Conservation (phyloP, 768 basidiomycete genomes). For the Ramaria sp. region DNA sequence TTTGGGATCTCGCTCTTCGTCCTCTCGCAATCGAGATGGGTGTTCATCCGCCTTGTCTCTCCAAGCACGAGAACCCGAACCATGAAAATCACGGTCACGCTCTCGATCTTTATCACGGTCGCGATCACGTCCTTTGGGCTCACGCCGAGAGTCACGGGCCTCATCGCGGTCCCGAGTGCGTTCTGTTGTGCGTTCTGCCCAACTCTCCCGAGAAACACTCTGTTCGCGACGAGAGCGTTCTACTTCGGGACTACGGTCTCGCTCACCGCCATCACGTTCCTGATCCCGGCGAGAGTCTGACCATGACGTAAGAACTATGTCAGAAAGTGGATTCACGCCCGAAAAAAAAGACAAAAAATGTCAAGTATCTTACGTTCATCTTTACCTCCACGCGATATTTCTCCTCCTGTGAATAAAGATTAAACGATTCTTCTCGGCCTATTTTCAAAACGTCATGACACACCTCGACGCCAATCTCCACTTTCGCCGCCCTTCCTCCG, state of each 20-base stretch:
- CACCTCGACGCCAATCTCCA: slow-evolving; percentile 83
- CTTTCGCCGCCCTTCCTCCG: slow-evolving; percentile 64
- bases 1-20: background rate
- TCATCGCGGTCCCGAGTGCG: slow-evolving; percentile 25
- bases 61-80: background rate
- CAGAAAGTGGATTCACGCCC: background rate
- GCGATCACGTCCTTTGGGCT: slow-evolving; percentile 33
- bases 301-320: background rate
- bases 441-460: background rate
- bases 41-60: background rate
- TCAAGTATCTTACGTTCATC: slow-evolving; percentile 4
- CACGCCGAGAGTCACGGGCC: background rate
- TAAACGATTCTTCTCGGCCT: background rate
- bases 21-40: background rate
- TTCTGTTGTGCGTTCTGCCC: slow-evolving; percentile 17
- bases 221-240: slow-evolving; percentile 60
- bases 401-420: background rate
- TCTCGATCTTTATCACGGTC: slow-evolving; percentile 23
- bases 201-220: slow-evolving; percentile 33
- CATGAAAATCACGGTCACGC: slow-evolving; percentile 21
- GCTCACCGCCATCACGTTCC: slow-evolving; percentile 21
- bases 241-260: slow-evolving; percentile 39
- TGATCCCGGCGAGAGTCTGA: background rate
- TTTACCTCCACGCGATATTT: background rate
- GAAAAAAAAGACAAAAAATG: background rate